Base-by-base conservation (phyloP, 225 moss, liverwort and hornwort genomes). In the Straminergon stramineum region DNA sequence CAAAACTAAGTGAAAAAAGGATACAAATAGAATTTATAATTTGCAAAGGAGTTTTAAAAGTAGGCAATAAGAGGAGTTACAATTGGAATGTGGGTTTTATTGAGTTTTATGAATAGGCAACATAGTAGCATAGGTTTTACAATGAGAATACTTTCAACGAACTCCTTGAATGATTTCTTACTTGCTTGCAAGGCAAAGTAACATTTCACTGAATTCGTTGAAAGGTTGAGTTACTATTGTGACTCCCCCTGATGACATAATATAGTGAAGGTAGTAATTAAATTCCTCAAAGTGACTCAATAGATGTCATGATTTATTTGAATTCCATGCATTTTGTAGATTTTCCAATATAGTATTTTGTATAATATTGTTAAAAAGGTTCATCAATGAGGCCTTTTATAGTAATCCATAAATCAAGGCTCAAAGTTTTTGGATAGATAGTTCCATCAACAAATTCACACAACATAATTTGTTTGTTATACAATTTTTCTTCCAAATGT, bases 91-190 rank as follows among this genome's bases (percentile, higher is more conserved):
- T 21, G 0, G 4, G 4, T 2, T 13, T 31, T 7, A 31, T 1
- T 6, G 21, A 68, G n/a, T n/a, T 68, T 6, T 5, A 68, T n/a
- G 22, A 15, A 4, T n/a, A 17, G 0, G 2, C 8, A 8, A 37
- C 0, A 2, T 68, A 3, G 21, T 68, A 68, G 22, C 4, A 0
- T 22, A 69, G 12, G 13, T 13, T n/a, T 23, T 69, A 13, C 5
- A 2, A 7, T 69, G 12, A 22, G 2, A 4, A n/a, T 13, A n/a
- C n/a, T n/a, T 22, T 69, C 1, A 22, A 7, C 4, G n/a, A 68
- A 69, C 7, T n/a, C 22, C 4, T 1, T 2, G 2, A 69, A 69
- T 0, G 0, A n/a, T 22, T 69, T 22, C 1, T 2, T 22, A 69
- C 19, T 69, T 4, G n/a, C 21, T 2, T 69, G 22, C 4, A 23